Evolutionary conservation across 2,329 filamentous ascomycete species (phyloP), one percentile per base, ranked within the genome.

Genomic region (Aspergillus spinulosporus): DNA sequence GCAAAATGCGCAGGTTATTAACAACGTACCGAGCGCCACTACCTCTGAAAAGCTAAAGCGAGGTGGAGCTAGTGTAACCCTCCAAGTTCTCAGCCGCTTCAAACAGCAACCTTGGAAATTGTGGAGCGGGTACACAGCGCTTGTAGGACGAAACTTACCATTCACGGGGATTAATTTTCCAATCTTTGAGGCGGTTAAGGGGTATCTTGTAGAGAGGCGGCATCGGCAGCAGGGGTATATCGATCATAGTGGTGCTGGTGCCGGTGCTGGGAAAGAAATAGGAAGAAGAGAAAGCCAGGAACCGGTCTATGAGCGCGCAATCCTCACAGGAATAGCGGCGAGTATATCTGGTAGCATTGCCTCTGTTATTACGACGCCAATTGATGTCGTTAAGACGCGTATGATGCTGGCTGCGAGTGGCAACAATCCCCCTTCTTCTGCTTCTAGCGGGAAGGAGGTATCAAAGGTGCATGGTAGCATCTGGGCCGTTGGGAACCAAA

Each of bases 81-180:
- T 86, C 4, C 73, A 84, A 68, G 85, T 85, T 0, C 70, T 88
- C 7, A 70, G 73, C 12, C 77, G 78, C 28, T 88, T 89, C 68
- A 76, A 73, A 58, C 79, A 82, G 1, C 79, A 74, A 65, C 86
- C 73, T 64, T 82, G 75, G 63, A 84, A 73, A 57, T 76, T 76
- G 62, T 87, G 73, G 85, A 83, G 75, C 65, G 92, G 92, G 1
- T 96, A 96, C 69, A 87, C 88, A 0, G 90, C 90, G 2, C 80
- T 96, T 1, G 87, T 90, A 4, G 88, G 89, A 1, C 81, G 92
- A 2, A 96, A 96, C 69, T 72, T 96, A 3, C 92, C 92, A 0
- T 94, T 93, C 63, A 96, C 91, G 2, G 91, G 89, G 0, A 79
- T 96, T 62, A 90, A 96, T 66, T 96, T 96, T 63, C 92, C 92